Evolutionary conservation across 2,329 filamentous ascomycete genomes (phyloP).

Genomic region (Fusarium nurragi): DNA sequence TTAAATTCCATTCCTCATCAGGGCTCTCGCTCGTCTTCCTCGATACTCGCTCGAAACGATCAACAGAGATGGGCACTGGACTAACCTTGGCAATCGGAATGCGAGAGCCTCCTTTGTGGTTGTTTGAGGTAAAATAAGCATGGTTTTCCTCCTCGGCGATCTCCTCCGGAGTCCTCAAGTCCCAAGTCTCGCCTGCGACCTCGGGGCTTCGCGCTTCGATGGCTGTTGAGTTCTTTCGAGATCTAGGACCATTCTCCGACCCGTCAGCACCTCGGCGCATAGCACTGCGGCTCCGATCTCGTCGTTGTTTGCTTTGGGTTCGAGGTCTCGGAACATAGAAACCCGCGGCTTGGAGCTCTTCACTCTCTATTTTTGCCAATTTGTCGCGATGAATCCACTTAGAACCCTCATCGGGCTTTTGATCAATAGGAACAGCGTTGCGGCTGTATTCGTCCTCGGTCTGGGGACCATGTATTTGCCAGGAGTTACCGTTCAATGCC

Average conservation of each 20-base stretch:
- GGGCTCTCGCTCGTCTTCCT: slow-evolving; percentile 66
- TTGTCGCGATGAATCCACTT: slow-evolving; percentile 91
- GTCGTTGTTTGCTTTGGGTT: slow-evolving; percentile 60
- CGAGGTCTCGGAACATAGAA: slow-evolving; percentile 68
- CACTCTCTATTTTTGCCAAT: slow-evolving; percentile 80
- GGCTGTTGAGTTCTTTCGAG: slow-evolving; percentile 59
- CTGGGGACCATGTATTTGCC: slow-evolving; percentile 28
- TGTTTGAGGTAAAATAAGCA: slow-evolving; percentile 62
- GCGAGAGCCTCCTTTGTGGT: slow-evolving; percentile 73
- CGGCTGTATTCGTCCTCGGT: slow-evolving; percentile 42
- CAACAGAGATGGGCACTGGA: slow-evolving; percentile 76
- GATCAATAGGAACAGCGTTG: slow-evolving; percentile 42
- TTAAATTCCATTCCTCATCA: slow-evolving; percentile 66
- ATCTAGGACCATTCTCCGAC: slow-evolving; percentile 44
- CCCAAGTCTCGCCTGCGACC: slow-evolving; percentile 66
- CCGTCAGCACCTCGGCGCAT: slow-evolving; percentile 48
- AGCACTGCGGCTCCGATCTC: slow-evolving; percentile 51
- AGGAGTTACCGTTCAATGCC: slow-evolving; percentile 35
- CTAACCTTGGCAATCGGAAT: slow-evolving; percentile 88
- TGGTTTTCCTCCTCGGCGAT: slow-evolving; percentile 69
- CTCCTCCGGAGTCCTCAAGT: slow-evolving; percentile 81
- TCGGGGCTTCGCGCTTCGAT: slow-evolving; percentile 53
- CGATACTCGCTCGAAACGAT: slow-evolving; percentile 78
- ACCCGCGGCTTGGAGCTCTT: slow-evolving; percentile 82
- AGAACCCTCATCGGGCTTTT: slow-evolving; percentile 63